Base-by-base conservation (phyloP, 1,284 basidiomycete genomes). In the Wolfiporia cocos region DNA sequence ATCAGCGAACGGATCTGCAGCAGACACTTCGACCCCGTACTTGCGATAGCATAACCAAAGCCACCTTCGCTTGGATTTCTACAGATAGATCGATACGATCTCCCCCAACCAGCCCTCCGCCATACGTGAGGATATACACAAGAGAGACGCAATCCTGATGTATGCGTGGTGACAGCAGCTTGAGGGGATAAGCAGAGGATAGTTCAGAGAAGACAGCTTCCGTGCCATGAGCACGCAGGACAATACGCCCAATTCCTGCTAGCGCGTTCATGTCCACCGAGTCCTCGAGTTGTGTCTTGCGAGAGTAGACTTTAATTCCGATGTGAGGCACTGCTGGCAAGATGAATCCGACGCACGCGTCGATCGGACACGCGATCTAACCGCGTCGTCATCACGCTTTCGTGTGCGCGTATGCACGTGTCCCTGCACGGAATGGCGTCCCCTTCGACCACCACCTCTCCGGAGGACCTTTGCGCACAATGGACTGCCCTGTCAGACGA, bases 91-190 rank as follows among this genome's bases (percentile, higher is more conserved):
- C 64, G 29, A 96, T 70, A 29, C 68, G 64, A 66, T 99, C 95
- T 0, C 94, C 94, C 4, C 85, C 81, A 21, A 99, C 90, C 4
- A 98, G 74, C 1, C 95, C 95, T 11, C 95, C 95, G 1, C 95
- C 95, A 53, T 98, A 98, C 18, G 81, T 83, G 40, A 97, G 66
- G 21, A 92, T 69, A 57, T 97, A 98, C 17, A 84, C 78, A 36
- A 86, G 69, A 5, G 78, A 83, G 12, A 92, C 71, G 17, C 67
- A 61, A 30, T 66, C 59, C 33, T 68, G 65, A 10, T 59, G 50
- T 18, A 74, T 61, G 42, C 69, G 70, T 1, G 92, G 90, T 3
- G 88, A 82, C 47, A 97, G 71, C 18, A 98, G 75, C 65, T 97
- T 97, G 54, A 98, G 73, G 2, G 94, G 94, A 61, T 97, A 98